These are phyloP conservation scores for Barbatosphaeria neglecta DNA, from an alignment of 495 filamentous ascomycete genomes.

Conservation along the genomic window DNA sequence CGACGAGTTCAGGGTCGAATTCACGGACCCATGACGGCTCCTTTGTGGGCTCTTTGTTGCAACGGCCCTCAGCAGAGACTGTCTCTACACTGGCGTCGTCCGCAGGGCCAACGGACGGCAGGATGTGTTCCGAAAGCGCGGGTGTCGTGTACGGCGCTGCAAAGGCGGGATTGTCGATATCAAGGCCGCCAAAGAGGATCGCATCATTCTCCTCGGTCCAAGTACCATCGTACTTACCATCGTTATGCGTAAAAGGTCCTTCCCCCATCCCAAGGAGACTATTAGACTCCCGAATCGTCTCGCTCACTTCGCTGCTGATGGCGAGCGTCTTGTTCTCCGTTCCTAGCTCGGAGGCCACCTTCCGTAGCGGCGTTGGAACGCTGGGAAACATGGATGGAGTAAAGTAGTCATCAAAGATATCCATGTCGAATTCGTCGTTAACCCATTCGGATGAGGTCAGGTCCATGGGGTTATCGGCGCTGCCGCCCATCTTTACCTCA, in stretches of 20 bases:
- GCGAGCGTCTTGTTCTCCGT: conserved; percentile 6
- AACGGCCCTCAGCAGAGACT: background rate
- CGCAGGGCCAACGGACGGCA: background rate
- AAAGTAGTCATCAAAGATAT: conserved; percentile 1
- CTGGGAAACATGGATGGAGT: background rate
- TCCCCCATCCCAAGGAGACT: too few species aligned
- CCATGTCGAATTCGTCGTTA: background rate
- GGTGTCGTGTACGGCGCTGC: too few species aligned
- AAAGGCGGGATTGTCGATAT: too few species aligned
- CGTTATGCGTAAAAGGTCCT: too few species aligned
- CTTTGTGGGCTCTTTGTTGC: conserved; percentile 2
- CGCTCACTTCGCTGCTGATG: too few species aligned
- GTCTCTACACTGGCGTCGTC: background rate
- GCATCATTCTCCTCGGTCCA: too few species aligned
- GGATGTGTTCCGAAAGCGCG: too few species aligned
- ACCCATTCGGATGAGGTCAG: background rate
- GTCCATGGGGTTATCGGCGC: background rate
- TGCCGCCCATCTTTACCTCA: background rate
- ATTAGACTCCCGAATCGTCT: too few species aligned
- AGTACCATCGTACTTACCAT: too few species aligned
- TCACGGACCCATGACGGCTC: conserved; percentile 37
- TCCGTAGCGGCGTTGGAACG: background rate
- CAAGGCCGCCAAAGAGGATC: too few species aligned
- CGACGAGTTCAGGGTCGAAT: conserved; percentile 34
- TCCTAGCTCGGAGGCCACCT: conserved; percentile 1